Evolutionary conservation across 306 rosid genomes (phyloP).

Genomic region (Amphicarpaea edgeworthii): DNA sequence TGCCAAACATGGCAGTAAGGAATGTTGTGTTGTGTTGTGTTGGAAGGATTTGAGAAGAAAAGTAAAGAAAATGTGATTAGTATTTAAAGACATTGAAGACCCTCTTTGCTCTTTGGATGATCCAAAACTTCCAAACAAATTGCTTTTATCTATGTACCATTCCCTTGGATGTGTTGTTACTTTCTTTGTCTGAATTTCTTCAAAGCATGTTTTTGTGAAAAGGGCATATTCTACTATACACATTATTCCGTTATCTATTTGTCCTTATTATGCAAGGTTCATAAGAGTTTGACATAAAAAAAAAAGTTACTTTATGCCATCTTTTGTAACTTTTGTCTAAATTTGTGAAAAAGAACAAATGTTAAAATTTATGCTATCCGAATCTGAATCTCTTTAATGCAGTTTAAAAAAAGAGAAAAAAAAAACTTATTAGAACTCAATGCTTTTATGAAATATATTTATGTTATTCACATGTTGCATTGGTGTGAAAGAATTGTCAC

Average conservation of each 20-base stretch:
- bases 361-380: constrained; percentile 19
- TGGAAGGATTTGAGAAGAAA: constrained; percentile 12
- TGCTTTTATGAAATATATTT: background rate
- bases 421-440: background rate
- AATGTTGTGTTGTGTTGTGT: constrained; percentile 4
- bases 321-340: constrained; percentile 24
- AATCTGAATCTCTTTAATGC: background rate
- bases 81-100: constrained; percentile 7
- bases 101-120: constrained; percentile 19
- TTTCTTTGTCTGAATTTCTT: background rate
- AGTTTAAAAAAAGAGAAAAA: background rate
- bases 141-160: constrained; percentile 1
- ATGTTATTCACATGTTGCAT: background rate
- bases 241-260: constrained; percentile 26
- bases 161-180: constrained; percentile 22
- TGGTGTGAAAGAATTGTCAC: background rate
- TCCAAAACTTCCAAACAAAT: background rate
- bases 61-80: background rate
- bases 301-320: constrained; percentile 38
- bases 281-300: constrained; percentile 17
- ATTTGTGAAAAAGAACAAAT: constrained; percentile 14
- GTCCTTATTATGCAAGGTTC: constrained; percentile 5
- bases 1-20: constrained; percentile 10
- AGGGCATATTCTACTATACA: background rate
- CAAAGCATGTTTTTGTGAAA: constrained; percentile 10